Evolutionary conservation across 2,329 filamentous ascomycete species (phyloP).

Genomic region (Aureobasidium uvarum): DNA sequence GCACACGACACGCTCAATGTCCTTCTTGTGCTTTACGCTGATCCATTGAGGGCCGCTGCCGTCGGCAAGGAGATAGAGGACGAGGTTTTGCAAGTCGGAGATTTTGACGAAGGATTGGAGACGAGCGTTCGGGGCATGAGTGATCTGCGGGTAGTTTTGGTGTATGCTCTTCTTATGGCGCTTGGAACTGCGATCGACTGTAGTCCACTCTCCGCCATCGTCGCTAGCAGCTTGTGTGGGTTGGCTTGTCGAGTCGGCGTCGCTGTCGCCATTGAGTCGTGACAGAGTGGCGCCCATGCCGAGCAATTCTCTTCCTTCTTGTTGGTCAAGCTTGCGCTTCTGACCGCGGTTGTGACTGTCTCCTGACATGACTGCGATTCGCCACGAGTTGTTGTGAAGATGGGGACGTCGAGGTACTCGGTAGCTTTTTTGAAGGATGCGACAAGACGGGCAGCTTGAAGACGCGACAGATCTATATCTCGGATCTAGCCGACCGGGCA

Average conservation of each 20-base stretch:
- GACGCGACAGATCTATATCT: conserved; percentile 4
- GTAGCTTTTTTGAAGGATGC: neutral
- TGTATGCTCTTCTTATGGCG: conserved; percentile 38
- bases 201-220: conserved; percentile 34
- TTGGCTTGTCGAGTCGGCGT: neutral
- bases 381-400: neutral
- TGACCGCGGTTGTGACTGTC: conserved; percentile 21
- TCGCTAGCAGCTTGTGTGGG: neutral
- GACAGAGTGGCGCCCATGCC: conserved; percentile 12
- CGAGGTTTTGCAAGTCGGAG: conserved; percentile 57
- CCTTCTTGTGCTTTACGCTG: conserved; percentile 55
- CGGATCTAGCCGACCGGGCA: conserved; percentile 15
- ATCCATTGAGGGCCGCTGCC: conserved; percentile 63
- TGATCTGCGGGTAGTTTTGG: conserved; percentile 54
- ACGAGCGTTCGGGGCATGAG: conserved; percentile 53
- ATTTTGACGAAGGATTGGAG: conserved; percentile 57
- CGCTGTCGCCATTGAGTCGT: conserved; percentile 24
- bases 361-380: conserved; percentile 14
- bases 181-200: conserved; percentile 32
- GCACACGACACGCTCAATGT: conserved; percentile 72
- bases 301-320: conserved; percentile 21
- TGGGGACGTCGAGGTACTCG: neutral
- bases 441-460: neutral
- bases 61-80: conserved; percentile 62
- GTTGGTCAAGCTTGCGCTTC: conserved; percentile 24